A percentile compares a stretch with the other conserved stretches of the same genome.
Evolutionary conservation across 2,329 filamentous ascomycete genomes (phyloP).

Genomic region (Hypoxylon sp.): DNA sequence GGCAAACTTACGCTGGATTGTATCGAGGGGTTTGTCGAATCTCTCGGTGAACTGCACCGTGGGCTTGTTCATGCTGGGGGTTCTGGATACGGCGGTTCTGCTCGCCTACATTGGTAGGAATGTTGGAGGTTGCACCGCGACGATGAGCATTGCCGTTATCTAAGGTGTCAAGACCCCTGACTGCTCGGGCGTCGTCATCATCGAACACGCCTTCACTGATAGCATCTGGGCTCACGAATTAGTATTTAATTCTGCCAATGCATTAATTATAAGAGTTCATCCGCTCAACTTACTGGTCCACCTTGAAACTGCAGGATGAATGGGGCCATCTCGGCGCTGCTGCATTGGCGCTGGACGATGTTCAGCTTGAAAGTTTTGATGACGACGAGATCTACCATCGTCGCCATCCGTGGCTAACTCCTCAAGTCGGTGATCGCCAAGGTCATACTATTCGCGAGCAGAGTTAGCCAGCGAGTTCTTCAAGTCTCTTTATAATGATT

Average conservation of each 20-base stretch:
- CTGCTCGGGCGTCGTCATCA: slow-evolving; percentile 42
- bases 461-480: neutral
- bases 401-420: slow-evolving; percentile 34
- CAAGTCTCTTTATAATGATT: neutral
- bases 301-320: neutral
- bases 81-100: neutral
- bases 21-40: neutral
- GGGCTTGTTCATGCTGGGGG: neutral
- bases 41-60: neutral
- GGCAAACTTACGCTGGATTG: slow-evolving; percentile 19
- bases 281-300: slow-evolving; percentile 37
- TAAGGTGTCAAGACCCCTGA: slow-evolving; percentile 38
- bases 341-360: neutral
- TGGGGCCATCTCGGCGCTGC: neutral
- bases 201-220: slow-evolving; percentile 36
- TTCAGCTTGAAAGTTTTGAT: neutral
- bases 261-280: neutral
- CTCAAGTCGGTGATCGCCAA: slow-evolving; percentile 43
- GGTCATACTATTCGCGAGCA: slow-evolving; percentile 34
- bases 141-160: slow-evolving; percentile 47
- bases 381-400: neutral
- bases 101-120: neutral
- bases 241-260: neutral
- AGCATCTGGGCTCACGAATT: slow-evolving; percentile 36
- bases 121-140: neutral